Percentiles rank a stretch among this genome's conserved stretches.
phyloP scores from a whole-genome alignment of 148 eudicot genomes.

The Rhododendron vialii region DNA sequence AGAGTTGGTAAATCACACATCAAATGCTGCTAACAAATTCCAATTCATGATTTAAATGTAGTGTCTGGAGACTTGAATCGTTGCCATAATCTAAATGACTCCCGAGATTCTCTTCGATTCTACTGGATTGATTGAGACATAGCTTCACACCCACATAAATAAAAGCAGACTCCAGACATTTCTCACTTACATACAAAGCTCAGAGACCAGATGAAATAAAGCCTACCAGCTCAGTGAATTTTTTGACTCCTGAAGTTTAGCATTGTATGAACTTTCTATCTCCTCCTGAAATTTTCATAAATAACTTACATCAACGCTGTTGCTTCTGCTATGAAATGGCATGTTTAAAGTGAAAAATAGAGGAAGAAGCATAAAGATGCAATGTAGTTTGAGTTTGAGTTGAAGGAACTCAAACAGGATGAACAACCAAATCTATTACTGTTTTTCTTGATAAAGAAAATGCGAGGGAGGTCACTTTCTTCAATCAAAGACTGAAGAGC shows the following conservation, averaged over 20 bases:
- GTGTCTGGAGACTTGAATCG: neutral
- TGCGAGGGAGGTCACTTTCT: neutral
- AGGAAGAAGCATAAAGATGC: neutral
- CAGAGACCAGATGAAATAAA: neutral
- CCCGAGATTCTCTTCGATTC: neutral
- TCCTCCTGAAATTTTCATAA: constrained; percentile 2
- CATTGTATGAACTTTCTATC: constrained; percentile 8
- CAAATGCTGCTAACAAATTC: neutral
- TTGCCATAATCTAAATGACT: neutral
- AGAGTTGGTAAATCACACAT: neutral
- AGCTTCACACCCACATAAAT: neutral
- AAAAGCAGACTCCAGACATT: neutral
- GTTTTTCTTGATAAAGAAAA: neutral
- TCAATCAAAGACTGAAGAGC: neutral
- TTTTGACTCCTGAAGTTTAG: constrained; percentile 13
- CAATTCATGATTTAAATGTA: neutral
- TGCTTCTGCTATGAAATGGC: neutral
- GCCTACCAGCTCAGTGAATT: constrained; percentile 16
- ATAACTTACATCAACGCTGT: neutral
- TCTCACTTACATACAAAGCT: neutral
- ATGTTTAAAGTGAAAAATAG: neutral
- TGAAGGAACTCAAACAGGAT: neutral
- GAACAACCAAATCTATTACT: neutral
- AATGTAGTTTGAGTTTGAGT: neutral
- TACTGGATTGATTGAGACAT: neutral